Base-by-base conservation (phyloP, 495 filamentous ascomycete species). In the Talaromyces stipitatus region DNA sequence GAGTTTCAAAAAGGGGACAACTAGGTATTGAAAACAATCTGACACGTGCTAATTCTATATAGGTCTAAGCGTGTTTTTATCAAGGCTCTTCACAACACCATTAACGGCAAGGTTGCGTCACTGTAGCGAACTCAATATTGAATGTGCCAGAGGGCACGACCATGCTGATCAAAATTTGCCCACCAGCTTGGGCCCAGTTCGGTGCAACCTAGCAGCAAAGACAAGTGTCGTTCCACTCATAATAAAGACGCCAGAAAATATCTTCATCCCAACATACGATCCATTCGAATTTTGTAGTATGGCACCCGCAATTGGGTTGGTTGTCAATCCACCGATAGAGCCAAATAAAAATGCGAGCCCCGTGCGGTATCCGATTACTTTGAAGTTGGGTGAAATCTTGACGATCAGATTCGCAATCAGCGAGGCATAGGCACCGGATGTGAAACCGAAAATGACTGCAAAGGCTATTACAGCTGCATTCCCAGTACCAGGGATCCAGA, bases 261-360 rank as follows among this genome's bases (percentile, higher is more conserved):
- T 47, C 47, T 69, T 65, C 63, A 67, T 59, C 4, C 55, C 29
- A 2, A 36, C 47, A 22, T 59, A 67, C 2, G 54, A 59, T 9
- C 62, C 66, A 18, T 59, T 46, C 5, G 43, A 22, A 10, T 48
- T 23, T 11, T n/a, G 5, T 7, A 68, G 50, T 16, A 74, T 66
- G 0, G 64, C 64, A 5, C 87, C 86, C 9, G 77, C 85, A 62
- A 91, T 87, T 2, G 88, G 87, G 32, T 73, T 80, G 8, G 82
- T 82, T 0, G 79, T 84, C 52, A 90, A 66, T 0, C 77, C 64
- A 20, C 57, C 61, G 10, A 70, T 33, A 3, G 62, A 60, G 2
- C 58, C 57, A n/a, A 62, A 60, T 11, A 65, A 20, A 22, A 64
- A 61, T 0, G 63, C 8, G 12, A 64, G 26, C 0, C 69, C 69